These are phyloP conservation scores for Mucor piriformis DNA, from an alignment of 371 early-diverging fungal species.

Conservation along the genomic window DNA sequence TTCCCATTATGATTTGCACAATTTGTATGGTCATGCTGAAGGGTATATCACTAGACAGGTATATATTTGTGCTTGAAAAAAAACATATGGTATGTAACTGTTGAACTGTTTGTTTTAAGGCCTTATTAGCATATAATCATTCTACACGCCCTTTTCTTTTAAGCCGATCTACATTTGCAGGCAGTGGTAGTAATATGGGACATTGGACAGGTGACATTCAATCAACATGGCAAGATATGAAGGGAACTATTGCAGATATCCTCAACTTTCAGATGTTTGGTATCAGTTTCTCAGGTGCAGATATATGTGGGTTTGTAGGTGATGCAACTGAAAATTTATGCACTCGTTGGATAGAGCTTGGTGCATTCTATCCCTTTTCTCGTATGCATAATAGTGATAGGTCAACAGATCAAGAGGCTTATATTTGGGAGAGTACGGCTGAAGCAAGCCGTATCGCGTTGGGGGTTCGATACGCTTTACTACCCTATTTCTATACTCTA, in stretches of 20 bases:
- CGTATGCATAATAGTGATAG: conserved; percentile 59
- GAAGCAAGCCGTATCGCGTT: conserved; percentile 53
- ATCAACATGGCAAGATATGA: conserved; percentile 52
- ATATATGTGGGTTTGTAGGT: conserved; percentile 72
- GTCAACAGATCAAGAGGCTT: conserved; percentile 55
- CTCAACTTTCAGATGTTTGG: conserved; percentile 69
- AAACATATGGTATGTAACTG: too few relatives aligned
- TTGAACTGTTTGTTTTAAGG: too few relatives aligned
- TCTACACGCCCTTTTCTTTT: conserved; percentile 68
- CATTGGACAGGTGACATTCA: conserved; percentile 69
- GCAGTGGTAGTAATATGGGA: conserved; percentile 63
- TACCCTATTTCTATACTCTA: conserved; percentile 71
- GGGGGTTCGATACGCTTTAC: conserved; percentile 59
- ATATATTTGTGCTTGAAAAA: neutral
- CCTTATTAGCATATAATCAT: conserved; percentile 34
- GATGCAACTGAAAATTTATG: conserved; percentile 59
- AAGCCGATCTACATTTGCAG: conserved; percentile 69
- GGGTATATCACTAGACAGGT: conserved; percentile 55
- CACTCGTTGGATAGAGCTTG: conserved; percentile 71
- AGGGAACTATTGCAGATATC: conserved; percentile 57
- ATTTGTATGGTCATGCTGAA: conserved; percentile 66
- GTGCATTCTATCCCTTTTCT: conserved; percentile 76
- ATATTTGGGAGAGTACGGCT: conserved; percentile 47
- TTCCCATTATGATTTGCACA: conserved; percentile 64
- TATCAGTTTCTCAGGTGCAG: conserved; percentile 66